Conservation (phyloP, 2,329 filamentous ascomycete genomes). For the Hypocrella siamensis region DNA sequence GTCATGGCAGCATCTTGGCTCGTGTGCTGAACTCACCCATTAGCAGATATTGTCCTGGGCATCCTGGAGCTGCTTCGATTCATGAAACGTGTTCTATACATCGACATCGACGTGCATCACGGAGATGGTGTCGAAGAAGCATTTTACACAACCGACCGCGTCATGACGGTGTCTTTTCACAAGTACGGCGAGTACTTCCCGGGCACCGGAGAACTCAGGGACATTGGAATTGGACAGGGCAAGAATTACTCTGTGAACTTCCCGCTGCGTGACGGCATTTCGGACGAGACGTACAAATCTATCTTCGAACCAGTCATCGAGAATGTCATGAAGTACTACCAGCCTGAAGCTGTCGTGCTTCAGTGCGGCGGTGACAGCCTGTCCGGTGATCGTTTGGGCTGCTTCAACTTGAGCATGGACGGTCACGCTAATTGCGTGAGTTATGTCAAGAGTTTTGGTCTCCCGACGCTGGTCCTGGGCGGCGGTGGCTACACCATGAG, state of each 20-base stretch:
- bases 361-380: slow-evolving; percentile 94
- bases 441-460: slow-evolving; percentile 71
- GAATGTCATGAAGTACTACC: slow-evolving; percentile 74
- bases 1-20: slow-evolving; percentile 8
- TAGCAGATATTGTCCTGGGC: slow-evolving; percentile 78
- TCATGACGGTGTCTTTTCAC: slow-evolving; percentile 89
- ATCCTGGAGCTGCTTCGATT: slow-evolving; percentile 84
- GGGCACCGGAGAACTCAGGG: slow-evolving; percentile 73
- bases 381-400: slow-evolving; percentile 83
- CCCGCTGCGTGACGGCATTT: slow-evolving; percentile 80
- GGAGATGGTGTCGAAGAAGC: slow-evolving; percentile 88
- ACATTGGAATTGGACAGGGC: slow-evolving; percentile 74
- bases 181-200: slow-evolving; percentile 97
- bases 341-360: slow-evolving; percentile 80
- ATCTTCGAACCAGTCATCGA: slow-evolving; percentile 87
- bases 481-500: slow-evolving; percentile 95
- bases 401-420: slow-evolving; percentile 95
- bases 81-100: slow-evolving; percentile 91
- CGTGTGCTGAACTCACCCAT: slow-evolving; percentile 2
- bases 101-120: slow-evolving; percentile 91
- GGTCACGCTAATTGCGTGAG: slow-evolving; percentile 90
- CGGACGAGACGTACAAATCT: slow-evolving; percentile 74
- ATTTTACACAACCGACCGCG: slow-evolving; percentile 82
- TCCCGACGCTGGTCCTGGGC: slow-evolving; percentile 83
- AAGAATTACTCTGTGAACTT: slow-evolving; percentile 89